A percentile compares a stretch with the other conserved stretches of the same genome.
These are phyloP conservation scores for Davidsoniella virescens DNA, from an alignment of 2,329 filamentous ascomycete species.

Conservation along the genomic window DNA sequence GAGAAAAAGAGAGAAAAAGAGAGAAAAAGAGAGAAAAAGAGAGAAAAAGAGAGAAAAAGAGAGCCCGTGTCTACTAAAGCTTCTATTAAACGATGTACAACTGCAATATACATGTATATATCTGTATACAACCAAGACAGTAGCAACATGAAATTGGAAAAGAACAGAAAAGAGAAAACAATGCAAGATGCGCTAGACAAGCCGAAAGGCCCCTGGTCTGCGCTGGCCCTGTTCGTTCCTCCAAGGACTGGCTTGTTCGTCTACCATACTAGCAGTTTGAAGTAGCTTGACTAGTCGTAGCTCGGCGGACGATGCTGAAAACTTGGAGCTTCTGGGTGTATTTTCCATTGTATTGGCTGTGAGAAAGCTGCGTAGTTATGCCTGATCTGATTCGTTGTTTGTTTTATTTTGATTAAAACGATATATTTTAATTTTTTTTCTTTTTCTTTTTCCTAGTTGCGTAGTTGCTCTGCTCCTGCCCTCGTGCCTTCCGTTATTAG, in stretches of 20 bases:
- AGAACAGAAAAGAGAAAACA: conserved; percentile 1
- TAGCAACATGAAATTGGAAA: neutral
- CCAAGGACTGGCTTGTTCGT: conserved; percentile 5
- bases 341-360: no score
- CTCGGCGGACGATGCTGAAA: no score
- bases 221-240: conserved; percentile 6
- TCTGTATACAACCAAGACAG: no score
- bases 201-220: neutral
- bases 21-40: no score
- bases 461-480: neutral
- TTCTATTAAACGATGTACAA: no score
- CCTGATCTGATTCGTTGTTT: neutral
- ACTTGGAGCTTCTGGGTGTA: no score
- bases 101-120: no score
- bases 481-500: conserved; percentile 6
- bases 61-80: no score
- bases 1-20: no score
- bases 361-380: no score
- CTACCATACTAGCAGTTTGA: neutral
- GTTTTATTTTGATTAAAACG: neutral
- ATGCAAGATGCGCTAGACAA: neutral
- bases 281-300: neutral
- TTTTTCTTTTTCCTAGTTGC: neutral
- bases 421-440: neutral
- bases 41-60: no score